Evolutionary conservation across 2,329 filamentous ascomycete species (phyloP).

Genomic region (Ascosphaera pollenicola): DNA sequence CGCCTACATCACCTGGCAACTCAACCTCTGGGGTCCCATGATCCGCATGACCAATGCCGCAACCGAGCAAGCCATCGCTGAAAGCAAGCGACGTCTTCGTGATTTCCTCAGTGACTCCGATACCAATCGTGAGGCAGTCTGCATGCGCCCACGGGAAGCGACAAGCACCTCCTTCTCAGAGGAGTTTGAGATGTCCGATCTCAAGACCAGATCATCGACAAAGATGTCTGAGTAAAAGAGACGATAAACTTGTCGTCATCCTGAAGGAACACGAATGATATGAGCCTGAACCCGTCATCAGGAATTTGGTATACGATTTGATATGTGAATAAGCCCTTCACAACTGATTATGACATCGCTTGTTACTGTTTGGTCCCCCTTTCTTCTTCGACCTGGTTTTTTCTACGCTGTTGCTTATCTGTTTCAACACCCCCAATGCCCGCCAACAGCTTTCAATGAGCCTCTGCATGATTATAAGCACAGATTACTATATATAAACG

Average conservation of each 20-base stretch:
- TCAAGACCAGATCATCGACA: conserved; percentile 9
- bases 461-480: too few species aligned
- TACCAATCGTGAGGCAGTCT: conserved; percentile 60
- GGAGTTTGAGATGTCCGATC: conserved; percentile 34
- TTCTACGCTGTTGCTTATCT: too few species aligned
- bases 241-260: conserved; percentile 4
- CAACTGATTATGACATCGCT: neutral
- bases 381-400: conserved; percentile 2
- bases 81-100: conserved; percentile 75
- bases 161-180: conserved; percentile 15
- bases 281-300: conserved; percentile 8
- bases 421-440: too few species aligned
- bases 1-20: conserved; percentile 74
- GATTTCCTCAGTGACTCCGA: conserved; percentile 82
- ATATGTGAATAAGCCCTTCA: neutral
- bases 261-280: conserved; percentile 14
- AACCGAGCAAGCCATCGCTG: conserved; percentile 62
- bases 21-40: conserved; percentile 93
- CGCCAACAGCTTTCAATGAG: conserved; percentile 1
- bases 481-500: too few species aligned
- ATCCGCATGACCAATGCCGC: conserved; percentile 87
- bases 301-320: neutral
- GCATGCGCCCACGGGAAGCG: conserved; percentile 39
- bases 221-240: conserved; percentile 2
- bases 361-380: neutral